These are phyloP conservation scores for Leishmania lainsoni DNA, from an alignment of 208 protist genomes.

Conservation along the genomic window DNA sequence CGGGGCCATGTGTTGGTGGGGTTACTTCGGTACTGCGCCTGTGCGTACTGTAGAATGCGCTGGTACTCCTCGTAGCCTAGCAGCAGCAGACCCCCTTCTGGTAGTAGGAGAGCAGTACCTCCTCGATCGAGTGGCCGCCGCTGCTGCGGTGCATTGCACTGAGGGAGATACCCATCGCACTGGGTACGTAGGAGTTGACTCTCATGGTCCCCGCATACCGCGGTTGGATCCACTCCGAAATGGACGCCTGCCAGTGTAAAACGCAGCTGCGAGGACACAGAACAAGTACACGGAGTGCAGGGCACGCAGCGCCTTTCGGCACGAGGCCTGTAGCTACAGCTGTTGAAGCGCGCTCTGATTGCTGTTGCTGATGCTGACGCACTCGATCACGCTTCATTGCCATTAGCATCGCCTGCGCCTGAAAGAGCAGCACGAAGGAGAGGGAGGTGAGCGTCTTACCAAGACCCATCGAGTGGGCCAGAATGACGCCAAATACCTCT, in stretches of 20 bases:
- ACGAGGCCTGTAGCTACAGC: neutral
- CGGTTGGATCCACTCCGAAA: constrained; percentile 66
- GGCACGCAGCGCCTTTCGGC: constrained; percentile 28
- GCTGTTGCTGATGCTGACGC: constrained; percentile 19
- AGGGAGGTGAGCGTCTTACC: constrained; percentile 86
- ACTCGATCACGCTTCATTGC: constrained; percentile 34
- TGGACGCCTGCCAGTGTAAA: constrained; percentile 64
- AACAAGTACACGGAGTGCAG: constrained; percentile 64
- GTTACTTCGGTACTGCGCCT: constrained; percentile 17
- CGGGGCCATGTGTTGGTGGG: constrained; percentile 15
- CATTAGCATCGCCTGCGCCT: constrained; percentile 52
- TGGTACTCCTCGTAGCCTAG: constrained; percentile 89
- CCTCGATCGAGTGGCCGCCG: constrained; percentile 20
- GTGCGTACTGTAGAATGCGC: constrained; percentile 32
- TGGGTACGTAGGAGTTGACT: constrained; percentile 53
- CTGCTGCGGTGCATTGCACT: constrained; percentile 3
- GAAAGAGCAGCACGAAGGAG: constrained; percentile 70
- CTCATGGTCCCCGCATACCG: constrained; percentile 38
- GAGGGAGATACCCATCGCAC: constrained; percentile 23
- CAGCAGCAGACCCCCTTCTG: constrained; percentile 66
- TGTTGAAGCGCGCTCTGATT: neutral
- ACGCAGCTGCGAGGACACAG: constrained; percentile 75
- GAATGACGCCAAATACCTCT: constrained; percentile 68
- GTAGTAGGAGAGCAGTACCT: constrained; percentile 54
- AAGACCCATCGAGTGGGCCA: constrained; percentile 91